phyloP scores from a whole-genome alignment of 768 basidiomycete species.

The Mycena olivaceomarginata region DNA sequence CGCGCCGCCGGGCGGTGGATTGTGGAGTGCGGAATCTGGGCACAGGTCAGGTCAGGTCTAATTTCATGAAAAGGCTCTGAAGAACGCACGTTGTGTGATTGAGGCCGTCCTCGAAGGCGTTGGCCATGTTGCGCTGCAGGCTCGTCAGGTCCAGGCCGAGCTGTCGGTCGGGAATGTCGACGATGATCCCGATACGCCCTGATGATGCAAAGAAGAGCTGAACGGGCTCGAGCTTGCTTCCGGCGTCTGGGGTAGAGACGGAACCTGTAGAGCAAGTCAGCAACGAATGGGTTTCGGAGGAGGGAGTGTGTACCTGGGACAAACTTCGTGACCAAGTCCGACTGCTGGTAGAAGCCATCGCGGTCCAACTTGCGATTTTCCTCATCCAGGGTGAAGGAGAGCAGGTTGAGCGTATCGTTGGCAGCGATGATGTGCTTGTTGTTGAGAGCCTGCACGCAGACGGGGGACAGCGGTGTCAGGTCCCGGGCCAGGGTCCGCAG shows the following conservation, averaged over 20 bases:
- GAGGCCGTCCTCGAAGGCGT: constrained; percentile 67
- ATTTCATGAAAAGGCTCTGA: background rate
- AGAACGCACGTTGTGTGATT: constrained; percentile 76
- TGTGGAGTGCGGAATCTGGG: constrained; percentile 84
- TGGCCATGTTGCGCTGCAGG: constrained; percentile 85
- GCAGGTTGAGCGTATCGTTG: constrained; percentile 82
- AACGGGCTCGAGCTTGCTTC: constrained; percentile 69
- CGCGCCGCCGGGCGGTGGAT: constrained; percentile 71
- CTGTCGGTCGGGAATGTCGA: constrained; percentile 72
- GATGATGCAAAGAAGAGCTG: constrained; percentile 87
- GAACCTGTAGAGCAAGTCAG: constrained; percentile 66
- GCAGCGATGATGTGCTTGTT: constrained; percentile 79
- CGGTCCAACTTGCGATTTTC: constrained; percentile 67
- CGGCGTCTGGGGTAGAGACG: constrained; percentile 66
- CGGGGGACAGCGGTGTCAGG: constrained; percentile 85
- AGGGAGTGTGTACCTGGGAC: constrained; percentile 69
- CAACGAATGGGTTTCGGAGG: background rate
- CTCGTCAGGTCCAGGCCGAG: constrained; percentile 77
- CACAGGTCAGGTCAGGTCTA: background rate
- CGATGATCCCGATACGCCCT: constrained; percentile 86
- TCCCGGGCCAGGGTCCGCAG: constrained; percentile 80
- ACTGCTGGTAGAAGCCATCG: constrained; percentile 83
- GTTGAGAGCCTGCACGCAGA: constrained; percentile 76
- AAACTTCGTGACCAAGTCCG: constrained; percentile 88
- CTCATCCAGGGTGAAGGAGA: constrained; percentile 71